Percentiles rank a stretch among this genome's conserved stretches.
Evolutionary conservation across 495 filamentous ascomycete genomes (phyloP).

Genomic region (Hamigera avellanea): DNA sequence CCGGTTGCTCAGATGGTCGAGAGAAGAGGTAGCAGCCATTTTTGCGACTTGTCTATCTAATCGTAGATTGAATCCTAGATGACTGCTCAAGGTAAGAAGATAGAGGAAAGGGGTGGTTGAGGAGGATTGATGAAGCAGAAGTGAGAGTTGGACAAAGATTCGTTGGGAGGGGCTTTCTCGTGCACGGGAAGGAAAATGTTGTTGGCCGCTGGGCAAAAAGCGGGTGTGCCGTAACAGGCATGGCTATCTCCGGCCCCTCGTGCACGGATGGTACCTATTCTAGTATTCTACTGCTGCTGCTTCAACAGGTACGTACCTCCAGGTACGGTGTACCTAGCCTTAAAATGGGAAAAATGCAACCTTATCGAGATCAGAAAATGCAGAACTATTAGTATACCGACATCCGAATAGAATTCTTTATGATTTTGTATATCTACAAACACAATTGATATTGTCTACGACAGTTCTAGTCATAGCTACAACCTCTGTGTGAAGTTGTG

Average conservation of each 20-base stretch:
- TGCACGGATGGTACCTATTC: not conserved
- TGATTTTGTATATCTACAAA: no score
- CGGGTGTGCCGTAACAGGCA: not conserved
- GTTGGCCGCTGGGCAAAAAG: slow-evolving; percentile 14
- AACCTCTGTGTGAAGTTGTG: no score
- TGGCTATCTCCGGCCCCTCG: slow-evolving; percentile 11
- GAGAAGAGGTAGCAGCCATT: slow-evolving; percentile 43
- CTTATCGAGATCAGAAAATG: no score
- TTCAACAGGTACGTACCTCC: no score
- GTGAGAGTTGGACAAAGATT: slow-evolving; percentile 10
- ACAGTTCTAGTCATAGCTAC: no score
- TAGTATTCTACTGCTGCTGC: no score
- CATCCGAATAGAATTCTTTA: no score
- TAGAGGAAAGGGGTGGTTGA: slow-evolving; percentile 7
- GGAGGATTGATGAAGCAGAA: slow-evolving; percentile 14
- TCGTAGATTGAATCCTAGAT: not conserved
- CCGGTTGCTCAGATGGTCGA: slow-evolving; percentile 70
- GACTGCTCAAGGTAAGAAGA: slow-evolving; percentile 6
- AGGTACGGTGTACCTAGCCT: no score
- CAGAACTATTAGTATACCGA: no score
- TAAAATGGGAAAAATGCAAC: no score
- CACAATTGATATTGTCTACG: no score
- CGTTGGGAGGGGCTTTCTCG: slow-evolving; percentile 3
- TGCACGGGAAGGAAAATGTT: slow-evolving; percentile 29
- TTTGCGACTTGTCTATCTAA: slow-evolving; percentile 11